phyloP scores from a whole-genome alignment of 805 yeast species.

The Hanseniaspora taiwanica region DNA sequence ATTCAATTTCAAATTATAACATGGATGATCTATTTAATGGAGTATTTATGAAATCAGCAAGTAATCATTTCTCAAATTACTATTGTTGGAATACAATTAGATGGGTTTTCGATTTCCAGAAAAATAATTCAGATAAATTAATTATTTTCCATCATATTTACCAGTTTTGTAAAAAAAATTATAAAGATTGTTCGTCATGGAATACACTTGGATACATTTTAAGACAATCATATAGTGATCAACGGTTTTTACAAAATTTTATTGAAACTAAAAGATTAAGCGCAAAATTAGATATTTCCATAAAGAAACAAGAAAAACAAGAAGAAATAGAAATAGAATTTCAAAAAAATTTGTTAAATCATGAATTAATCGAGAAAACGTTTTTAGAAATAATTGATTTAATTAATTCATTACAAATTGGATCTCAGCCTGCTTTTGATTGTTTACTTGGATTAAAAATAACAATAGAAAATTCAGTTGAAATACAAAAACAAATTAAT shows the following conservation, averaged over 20 bases:
- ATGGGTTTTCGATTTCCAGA: constrained; percentile 19
- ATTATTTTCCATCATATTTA: constrained; percentile 9
- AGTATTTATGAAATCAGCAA: constrained; percentile 18
- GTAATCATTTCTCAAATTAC: constrained; percentile 25
- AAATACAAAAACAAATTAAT: too few relatives aligned
- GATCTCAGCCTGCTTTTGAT: neutral
- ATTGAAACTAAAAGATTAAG: too few relatives aligned
- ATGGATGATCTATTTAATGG: constrained; percentile 6
- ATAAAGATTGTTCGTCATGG: constrained; percentile 27
- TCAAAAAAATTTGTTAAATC: neutral
- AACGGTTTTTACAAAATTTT: too few relatives aligned
- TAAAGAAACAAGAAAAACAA: neutral
- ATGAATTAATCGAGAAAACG: neutral
- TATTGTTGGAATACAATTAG: constrained; percentile 28
- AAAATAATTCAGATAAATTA: constrained; percentile 3
- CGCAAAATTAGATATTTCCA: too few relatives aligned
- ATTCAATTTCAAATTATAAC: neutral
- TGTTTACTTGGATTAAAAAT: too few relatives aligned
- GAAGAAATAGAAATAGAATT: neutral
- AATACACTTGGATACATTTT: constrained; percentile 12
- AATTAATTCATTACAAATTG: neutral
- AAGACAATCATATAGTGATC: neutral
- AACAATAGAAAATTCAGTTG: too few relatives aligned
- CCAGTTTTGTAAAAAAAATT: constrained; percentile 16
- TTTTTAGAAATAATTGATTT: too few relatives aligned